Percentiles rank a stretch among this genome's conserved stretches.
These are phyloP conservation scores for Avena eriantha DNA, from an alignment of 176 grass and related monocot species.

Conservation along the genomic window DNA sequence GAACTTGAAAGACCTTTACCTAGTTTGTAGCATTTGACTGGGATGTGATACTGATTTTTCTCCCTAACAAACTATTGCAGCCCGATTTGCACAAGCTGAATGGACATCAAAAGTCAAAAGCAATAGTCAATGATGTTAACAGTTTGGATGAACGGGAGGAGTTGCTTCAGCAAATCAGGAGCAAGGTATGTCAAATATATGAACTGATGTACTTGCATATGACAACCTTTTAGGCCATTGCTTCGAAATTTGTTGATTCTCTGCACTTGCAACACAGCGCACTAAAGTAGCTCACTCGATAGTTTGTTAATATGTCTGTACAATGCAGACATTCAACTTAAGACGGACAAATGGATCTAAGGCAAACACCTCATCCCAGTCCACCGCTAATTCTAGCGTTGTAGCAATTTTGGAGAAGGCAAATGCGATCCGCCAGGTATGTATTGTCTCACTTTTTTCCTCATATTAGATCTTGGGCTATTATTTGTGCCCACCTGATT, in stretches of 20 bases:
- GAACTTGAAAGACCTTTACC: conserved; percentile 24
- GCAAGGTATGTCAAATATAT: conserved; percentile 73
- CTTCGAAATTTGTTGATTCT: conserved; percentile 25
- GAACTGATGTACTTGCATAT: conserved; percentile 15
- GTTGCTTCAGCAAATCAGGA: conserved; percentile 94
- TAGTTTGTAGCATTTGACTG: conserved; percentile 25
- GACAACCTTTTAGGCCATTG: conserved; percentile 1
- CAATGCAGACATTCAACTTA: conserved; percentile 90
- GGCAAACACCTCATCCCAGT: conserved; percentile 52
- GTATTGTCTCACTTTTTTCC: not conserved
- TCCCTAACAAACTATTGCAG: conserved; percentile 50
- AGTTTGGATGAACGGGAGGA: conserved; percentile 77
- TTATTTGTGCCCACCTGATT: conserved; percentile 15
- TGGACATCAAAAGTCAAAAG: conserved; percentile 67
- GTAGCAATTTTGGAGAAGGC: conserved; percentile 96
- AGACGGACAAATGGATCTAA: conserved; percentile 67
- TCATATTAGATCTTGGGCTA: not conserved
- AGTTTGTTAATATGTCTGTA: conserved; percentile 42
- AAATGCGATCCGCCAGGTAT: conserved; percentile 97
- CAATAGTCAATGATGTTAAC: conserved; percentile 45
- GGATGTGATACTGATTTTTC: conserved; percentile 9
- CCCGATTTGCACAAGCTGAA: conserved; percentile 64
- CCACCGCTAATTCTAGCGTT: conserved; percentile 67
- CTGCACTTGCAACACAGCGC: not conserved
- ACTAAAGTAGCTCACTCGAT: not conserved